Percentiles rank a stretch among this genome's conserved stretches.
Conservation (phyloP, 2,329 filamentous ascomycete species). For the Didymella pinodella region DNA sequence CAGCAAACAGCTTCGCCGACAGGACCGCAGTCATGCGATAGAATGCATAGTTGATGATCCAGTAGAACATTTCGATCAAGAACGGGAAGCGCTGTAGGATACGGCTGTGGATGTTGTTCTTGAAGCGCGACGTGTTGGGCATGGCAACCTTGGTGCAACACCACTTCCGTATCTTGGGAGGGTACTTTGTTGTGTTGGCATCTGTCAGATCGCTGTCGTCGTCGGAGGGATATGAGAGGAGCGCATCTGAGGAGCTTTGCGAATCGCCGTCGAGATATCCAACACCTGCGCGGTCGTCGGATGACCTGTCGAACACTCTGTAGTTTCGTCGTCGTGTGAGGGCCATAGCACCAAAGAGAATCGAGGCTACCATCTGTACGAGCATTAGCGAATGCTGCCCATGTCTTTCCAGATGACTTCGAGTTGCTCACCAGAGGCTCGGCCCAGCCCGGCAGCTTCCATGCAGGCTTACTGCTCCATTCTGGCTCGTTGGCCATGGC, state of each 20-base stretch:
- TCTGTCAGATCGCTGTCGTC: slow-evolving; percentile 49
- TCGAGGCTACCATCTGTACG: slow-evolving; percentile 58
- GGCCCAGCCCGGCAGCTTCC: slow-evolving; percentile 54
- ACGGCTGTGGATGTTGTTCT: slow-evolving; percentile 66
- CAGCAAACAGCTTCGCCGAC: slow-evolving; percentile 61
- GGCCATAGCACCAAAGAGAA: slow-evolving; percentile 59
- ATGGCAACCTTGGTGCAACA: slow-evolving; percentile 62
- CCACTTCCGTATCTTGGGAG: slow-evolving; percentile 60
- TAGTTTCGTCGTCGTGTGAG: slow-evolving; percentile 58
- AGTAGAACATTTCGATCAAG: slow-evolving; percentile 77
- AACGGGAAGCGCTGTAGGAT: slow-evolving; percentile 74
- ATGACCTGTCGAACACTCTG: slow-evolving; percentile 50
- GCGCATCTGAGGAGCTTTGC: slow-evolving; percentile 51
- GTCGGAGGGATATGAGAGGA: slow-evolving; percentile 49
- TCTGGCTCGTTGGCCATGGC: slow-evolving; percentile 28
- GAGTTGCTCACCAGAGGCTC: slow-evolving; percentile 49
- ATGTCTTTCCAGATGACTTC: slow-evolving; percentile 1
- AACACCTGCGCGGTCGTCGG: slow-evolving; percentile 24
- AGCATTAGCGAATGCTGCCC: slow-evolving; percentile 3
- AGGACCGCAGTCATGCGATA: slow-evolving; percentile 67
- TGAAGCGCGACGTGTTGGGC: slow-evolving; percentile 69
- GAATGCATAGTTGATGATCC: slow-evolving; percentile 70
- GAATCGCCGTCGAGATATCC: slow-evolving; percentile 49
- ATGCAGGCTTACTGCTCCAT: slow-evolving; percentile 53
- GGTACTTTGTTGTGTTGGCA: slow-evolving; percentile 50